A percentile compares a stretch with the other conserved stretches of the same genome.
Evolutionary conservation across 495 filamentous ascomycete genomes (phyloP).

Genomic region (Xylaria telfairii): DNA sequence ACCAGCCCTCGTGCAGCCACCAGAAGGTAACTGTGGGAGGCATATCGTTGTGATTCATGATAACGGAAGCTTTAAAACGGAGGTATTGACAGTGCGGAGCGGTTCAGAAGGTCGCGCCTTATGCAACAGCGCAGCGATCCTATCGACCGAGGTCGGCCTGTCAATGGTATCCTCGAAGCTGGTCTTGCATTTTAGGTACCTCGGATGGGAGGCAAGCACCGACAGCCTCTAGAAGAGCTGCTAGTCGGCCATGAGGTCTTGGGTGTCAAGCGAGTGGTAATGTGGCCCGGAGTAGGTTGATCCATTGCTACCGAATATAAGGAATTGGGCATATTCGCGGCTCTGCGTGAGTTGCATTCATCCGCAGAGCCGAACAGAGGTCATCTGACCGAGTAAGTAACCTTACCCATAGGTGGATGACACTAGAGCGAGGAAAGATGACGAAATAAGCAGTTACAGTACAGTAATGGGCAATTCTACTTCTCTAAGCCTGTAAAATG

Average conservation of each 20-base stretch:
- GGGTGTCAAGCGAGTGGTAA: slow-evolving; percentile 47
- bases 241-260: slow-evolving; percentile 30
- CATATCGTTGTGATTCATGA: slow-evolving; percentile 48
- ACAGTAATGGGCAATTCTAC: too few relatives aligned
- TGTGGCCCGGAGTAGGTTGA: slow-evolving; percentile 43
- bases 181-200: slow-evolving; percentile 36
- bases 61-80: slow-evolving; percentile 49
- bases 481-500: too few relatives aligned
- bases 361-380: too few relatives aligned
- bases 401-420: too few relatives aligned
- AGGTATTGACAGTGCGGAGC: slow-evolving; percentile 27
- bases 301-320: neutral
- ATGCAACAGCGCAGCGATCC: slow-evolving; percentile 32
- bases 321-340: neutral
- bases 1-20: slow-evolving; percentile 20
- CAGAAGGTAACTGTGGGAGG: slow-evolving; percentile 41
- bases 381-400: too few relatives aligned
- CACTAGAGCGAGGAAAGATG: too few relatives aligned
- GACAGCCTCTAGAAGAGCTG: slow-evolving; percentile 25
- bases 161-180: slow-evolving; percentile 31
- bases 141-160: slow-evolving; percentile 32
- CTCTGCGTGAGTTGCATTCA: too few relatives aligned
- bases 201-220: slow-evolving; percentile 40
- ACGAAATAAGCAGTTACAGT: too few relatives aligned
- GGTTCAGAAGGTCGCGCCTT: slow-evolving; percentile 38